Base-by-base conservation (phyloP, 1,284 basidiomycete genomes). In the Malassezia caprae region DNA sequence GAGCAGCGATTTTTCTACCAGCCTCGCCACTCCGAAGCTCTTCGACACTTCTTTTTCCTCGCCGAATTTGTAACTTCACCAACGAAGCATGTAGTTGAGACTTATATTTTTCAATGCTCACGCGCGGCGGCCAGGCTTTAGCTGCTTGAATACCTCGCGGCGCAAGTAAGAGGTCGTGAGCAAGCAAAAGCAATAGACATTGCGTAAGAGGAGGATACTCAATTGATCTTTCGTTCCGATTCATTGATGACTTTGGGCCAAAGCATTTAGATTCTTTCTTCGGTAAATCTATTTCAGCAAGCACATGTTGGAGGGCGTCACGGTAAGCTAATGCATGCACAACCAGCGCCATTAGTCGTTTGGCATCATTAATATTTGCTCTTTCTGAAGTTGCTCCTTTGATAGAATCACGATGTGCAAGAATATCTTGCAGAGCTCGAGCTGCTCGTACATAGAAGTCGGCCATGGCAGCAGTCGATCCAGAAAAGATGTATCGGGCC, bases 81-180 rank as follows among this genome's bases (percentile, higher is more conserved):
- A 93, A 81, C 75, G 93, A 89, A 52, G 87, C 83, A 59, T 83
- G 82, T 4, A 96, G 79, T n/a, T 90, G 82, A 5, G 90, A 86
- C 69, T 87, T 88, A 73, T 96, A 88, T 40, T 86, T 45, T 84
- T 63, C 64, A 11, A 74, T 48, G 2, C 56, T 40, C 17, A 54
- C 55, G 17, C 60, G 60, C 0, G 72, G 72, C 3, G 67, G 67
- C 69, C 69, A 74, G 0, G 59, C 58, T 32, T 61, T 59, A 19
- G 63, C 56, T 0, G 70, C 65, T 28, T 68, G 63, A 35, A 72
- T 71, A 7, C 64, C 62, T 4, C 68, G 58, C 8, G 46, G 45
- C 11, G 62, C 54, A 31, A 72, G 64, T 2, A 74, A 43, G 0
- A 74, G 59, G 42, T 74, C 72, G 44, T 74, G 66, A 5, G 59